Evolutionary conservation across 2,329 filamentous ascomycete genomes (phyloP).

Genomic region (Penicillium capsulatum): DNA sequence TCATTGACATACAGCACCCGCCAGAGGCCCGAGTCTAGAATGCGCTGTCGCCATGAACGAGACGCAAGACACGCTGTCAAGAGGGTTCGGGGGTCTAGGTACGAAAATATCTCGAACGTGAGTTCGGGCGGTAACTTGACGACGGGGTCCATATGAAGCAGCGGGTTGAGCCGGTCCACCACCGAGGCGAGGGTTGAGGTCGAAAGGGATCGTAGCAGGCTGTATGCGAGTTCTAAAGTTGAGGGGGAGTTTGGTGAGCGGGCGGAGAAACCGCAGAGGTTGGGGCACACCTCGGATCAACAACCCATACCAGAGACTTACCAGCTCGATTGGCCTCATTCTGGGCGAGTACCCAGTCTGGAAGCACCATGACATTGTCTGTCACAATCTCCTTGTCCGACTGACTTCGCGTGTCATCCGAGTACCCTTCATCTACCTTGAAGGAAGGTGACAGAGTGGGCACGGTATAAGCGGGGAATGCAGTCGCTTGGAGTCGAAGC

Average conservation of each 20-base stretch:
- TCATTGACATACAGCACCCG: conserved; percentile 75
- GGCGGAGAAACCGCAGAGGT: conserved; percentile 7
- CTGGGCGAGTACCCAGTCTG: conserved; percentile 53
- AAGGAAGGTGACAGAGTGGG: conserved; percentile 41
- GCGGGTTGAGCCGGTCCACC: conserved; percentile 72
- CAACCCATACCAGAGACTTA: conserved; percentile 25
- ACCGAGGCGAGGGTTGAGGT: conserved; percentile 76
- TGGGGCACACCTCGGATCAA: conserved; percentile 4
- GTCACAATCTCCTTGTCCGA: conserved; percentile 37
- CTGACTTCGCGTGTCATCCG: conserved; percentile 62
- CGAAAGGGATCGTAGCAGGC: conserved; percentile 70
- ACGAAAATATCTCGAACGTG: conserved; percentile 81
- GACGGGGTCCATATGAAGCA: conserved; percentile 90
- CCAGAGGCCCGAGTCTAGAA: conserved; percentile 83
- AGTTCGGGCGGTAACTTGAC: conserved; percentile 82
- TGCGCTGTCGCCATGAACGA: conserved; percentile 73
- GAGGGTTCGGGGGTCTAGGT: conserved; percentile 75
- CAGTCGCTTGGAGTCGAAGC: conserved; percentile 25
- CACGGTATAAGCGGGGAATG: conserved; percentile 27
- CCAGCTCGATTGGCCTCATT: conserved; percentile 54
- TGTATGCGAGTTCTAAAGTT: conserved; percentile 69
- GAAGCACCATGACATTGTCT: conserved; percentile 45
- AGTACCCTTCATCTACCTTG: conserved; percentile 80
- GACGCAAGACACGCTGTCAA: conserved; percentile 75
- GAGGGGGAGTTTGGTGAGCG: conserved; percentile 17